phyloP scores from a whole-genome alignment of 148 eudicot genomes.

The Fagopyrum esculentum region DNA sequence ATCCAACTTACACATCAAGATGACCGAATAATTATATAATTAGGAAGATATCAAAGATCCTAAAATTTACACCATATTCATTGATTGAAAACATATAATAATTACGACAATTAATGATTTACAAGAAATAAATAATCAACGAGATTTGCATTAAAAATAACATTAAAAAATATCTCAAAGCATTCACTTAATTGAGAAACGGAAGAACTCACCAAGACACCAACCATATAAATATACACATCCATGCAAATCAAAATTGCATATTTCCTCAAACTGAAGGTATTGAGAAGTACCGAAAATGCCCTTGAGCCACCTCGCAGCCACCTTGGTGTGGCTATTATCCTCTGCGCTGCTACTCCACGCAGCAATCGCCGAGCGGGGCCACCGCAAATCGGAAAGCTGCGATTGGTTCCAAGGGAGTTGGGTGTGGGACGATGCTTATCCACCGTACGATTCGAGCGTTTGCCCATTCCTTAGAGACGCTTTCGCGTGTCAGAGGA shows the following conservation, averaged over 20 bases:
- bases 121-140: background rate
- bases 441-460: conserved; percentile 25
- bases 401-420: conserved; percentile 51
- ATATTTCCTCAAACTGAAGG: background rate
- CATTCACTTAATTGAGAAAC: background rate
- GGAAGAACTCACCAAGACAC: conserved; percentile 2
- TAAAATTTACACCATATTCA: background rate
- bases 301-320: background rate
- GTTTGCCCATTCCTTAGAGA: conserved; percentile 10
- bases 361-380: background rate
- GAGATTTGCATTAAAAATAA: background rate
- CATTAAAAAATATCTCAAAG: background rate
- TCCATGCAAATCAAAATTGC: background rate
- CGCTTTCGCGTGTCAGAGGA: conserved; percentile 16
- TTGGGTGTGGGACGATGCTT: conserved; percentile 37
- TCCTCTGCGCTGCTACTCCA: conserved; percentile 4
- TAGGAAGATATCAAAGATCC: background rate
- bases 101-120: background rate
- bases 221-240: background rate
- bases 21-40: background rate
- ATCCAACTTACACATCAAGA: background rate
- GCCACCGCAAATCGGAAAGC: background rate
- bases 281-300: background rate
- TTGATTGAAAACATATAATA: background rate
- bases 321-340: background rate